Percentiles rank a stretch among this genome's conserved stretches.
Evolutionary conservation across 192 early-diverging fungal species (phyloP).

Genomic region (Jimgerdemannia flammicorona): DNA sequence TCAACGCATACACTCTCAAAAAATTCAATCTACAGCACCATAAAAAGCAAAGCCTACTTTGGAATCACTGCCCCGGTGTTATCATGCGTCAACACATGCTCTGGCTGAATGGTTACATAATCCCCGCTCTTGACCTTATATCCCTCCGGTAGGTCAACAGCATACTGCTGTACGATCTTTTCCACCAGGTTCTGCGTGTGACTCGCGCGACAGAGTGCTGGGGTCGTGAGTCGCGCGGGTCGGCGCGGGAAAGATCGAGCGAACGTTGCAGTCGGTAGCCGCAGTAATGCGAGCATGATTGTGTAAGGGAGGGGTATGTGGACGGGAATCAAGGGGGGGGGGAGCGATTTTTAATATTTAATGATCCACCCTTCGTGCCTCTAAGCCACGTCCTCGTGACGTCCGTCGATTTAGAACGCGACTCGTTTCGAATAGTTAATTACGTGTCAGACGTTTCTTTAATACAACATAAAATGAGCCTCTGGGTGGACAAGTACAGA

Average conservation of each 20-base stretch:
- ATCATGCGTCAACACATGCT: constrained; percentile 95
- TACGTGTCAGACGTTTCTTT: too few species aligned
- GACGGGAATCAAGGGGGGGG: too few species aligned
- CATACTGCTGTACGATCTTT: constrained; percentile 93
- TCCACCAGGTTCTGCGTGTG: constrained; percentile 84
- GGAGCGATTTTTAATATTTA: too few species aligned
- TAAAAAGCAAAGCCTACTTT: constrained; percentile 52
- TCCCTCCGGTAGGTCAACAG: constrained; percentile 63
- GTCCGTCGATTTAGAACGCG: too few species aligned
- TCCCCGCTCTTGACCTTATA: constrained; percentile 79
- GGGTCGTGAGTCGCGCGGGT: too few species aligned
- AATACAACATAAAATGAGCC: constrained; percentile 35
- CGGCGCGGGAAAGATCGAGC: too few species aligned
- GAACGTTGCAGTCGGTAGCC: too few species aligned
- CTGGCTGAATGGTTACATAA: constrained; percentile 91
- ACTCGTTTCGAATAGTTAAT: neutral
- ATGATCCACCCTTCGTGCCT: too few species aligned
- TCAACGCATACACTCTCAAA: neutral
- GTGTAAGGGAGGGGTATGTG: too few species aligned
- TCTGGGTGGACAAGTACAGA: constrained; percentile 96
- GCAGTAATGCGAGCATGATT: too few species aligned
- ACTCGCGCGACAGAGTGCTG: neutral
- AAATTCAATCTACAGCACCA: neutral
- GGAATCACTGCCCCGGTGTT: constrained; percentile 93
- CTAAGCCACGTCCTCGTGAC: too few species aligned